Conservation (phyloP, 2,329 filamentous ascomycete species). For the Ophiocordyceps robertsii region DNA sequence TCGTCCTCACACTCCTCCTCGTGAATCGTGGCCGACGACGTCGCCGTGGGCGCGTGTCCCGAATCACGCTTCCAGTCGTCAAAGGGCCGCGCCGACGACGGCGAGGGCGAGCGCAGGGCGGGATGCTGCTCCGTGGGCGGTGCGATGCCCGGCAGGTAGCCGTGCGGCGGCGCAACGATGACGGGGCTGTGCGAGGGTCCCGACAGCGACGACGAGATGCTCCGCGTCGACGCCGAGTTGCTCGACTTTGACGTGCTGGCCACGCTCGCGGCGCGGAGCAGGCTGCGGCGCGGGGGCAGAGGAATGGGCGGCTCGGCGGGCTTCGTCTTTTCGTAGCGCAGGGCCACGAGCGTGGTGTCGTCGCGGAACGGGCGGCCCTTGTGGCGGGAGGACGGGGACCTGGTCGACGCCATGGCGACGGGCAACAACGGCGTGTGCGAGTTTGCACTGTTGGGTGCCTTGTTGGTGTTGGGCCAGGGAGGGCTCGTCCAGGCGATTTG, state of each 20-base stretch:
- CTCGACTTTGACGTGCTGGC: conserved; percentile 9
- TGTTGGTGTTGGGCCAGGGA: too few relatives aligned
- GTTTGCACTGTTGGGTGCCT: not conserved
- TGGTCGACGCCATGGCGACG: conserved; percentile 22
- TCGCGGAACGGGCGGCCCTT: conserved; percentile 30
- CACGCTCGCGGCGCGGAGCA: conserved; percentile 7
- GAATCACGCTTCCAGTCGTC: conserved; percentile 42
- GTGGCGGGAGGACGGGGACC: conserved; percentile 28
- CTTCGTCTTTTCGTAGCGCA: conserved; percentile 49
- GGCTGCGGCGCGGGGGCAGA: conserved; percentile 25
- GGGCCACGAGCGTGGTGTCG: conserved; percentile 35
- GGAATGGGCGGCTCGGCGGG: conserved; percentile 44
- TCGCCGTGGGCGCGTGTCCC: conserved; percentile 30
- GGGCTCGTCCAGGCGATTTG: too few relatives aligned
- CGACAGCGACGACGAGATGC: conserved; percentile 10
- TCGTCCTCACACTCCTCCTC: conserved; percentile 27
- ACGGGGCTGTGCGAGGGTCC: conserved; percentile 12
- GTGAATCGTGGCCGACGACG: conserved; percentile 17
- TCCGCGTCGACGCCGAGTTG: conserved; percentile 4
- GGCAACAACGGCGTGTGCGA: not conserved
- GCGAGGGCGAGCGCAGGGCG: conserved; percentile 24
- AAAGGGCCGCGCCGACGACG: conserved; percentile 11
- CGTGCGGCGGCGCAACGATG: conserved; percentile 14
- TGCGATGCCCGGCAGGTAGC: conserved; percentile 17
- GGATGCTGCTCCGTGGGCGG: conserved; percentile 40